Evolutionary conservation across 805 yeast species (phyloP).

Genomic region (Yarrowia divulgata): DNA sequence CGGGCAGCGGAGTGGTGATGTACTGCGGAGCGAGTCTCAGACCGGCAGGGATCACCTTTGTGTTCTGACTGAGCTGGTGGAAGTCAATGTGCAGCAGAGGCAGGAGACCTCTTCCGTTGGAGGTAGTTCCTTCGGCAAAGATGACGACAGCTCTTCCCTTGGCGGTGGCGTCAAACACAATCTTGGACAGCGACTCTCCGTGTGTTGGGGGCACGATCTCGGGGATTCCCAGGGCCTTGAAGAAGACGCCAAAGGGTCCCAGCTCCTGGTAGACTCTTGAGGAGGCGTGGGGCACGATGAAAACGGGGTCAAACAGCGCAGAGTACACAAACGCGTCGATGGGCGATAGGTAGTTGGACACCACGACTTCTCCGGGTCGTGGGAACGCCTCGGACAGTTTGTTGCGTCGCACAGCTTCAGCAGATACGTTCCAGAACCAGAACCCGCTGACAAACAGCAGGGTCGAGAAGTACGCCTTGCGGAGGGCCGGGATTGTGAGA

Average conservation of each 20-base stretch:
- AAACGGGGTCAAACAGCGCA: conserved; percentile 44
- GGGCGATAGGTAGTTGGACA: conserved; percentile 68
- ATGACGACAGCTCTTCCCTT: conserved; percentile 54
- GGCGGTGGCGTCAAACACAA: conserved; percentile 26
- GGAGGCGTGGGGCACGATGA: conserved; percentile 54
- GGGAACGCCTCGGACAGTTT: conserved; percentile 50
- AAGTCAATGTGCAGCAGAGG: conserved; percentile 56
- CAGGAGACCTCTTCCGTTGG: conserved; percentile 80
- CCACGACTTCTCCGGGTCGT: conserved; percentile 56
- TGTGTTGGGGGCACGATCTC: conserved; percentile 18
- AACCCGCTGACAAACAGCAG: conserved; percentile 15
- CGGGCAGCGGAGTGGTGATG: conserved; percentile 51
- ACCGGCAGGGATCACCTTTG: conserved; percentile 47
- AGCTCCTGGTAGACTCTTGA: conserved; percentile 30
- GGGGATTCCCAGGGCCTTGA: conserved; percentile 44
- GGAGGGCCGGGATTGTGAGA: neutral
- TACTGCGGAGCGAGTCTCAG: conserved; percentile 49
- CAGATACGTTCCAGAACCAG: conserved; percentile 38
- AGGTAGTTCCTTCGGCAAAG: conserved; percentile 82
- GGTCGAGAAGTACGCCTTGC: neutral
- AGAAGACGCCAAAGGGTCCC: conserved; percentile 42
- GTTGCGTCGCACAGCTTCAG: conserved; percentile 19
- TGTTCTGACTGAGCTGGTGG: conserved; percentile 40
- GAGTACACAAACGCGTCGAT: conserved; percentile 58
- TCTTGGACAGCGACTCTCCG: conserved; percentile 29